Base-by-base conservation (phyloP, 371 early-diverging fungal genomes). In the Rhizopus microsporus region DNA sequence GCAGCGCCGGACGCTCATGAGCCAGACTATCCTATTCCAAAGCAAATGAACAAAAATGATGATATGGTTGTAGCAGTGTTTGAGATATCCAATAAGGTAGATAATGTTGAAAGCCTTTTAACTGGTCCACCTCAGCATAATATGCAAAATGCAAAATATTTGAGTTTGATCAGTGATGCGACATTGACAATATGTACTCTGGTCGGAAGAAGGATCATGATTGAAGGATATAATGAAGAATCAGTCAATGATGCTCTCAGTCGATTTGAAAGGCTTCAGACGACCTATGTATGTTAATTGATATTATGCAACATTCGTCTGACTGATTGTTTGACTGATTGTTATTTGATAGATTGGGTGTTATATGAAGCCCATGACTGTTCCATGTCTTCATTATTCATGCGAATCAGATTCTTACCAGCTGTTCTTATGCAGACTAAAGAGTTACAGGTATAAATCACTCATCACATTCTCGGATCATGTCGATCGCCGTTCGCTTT, bases 331-430 rank as follows among this genome's bases (percentile, higher is more conserved):
- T 46, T 7, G 17, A 46, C 38, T 37, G 38, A 46, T 8, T 46
- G 1, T 7, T 46, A n/a, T 29, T 29, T 1, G 9, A 23, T 63
- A 80, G 72, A 60, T 67, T 37, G 62, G 64, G 29, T 29, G 30
- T 9, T 55, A 61, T 3, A 35, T 31, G 1, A 57, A 58, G 7
- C 46, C 47, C 0, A 49, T 10, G 5, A 16, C 54, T n/a, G 40
- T 68, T 3, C 62, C 72, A 5, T 72, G 78, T 15, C 61, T 81
- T 12, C 75, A 76, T 62, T 74, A 78, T 43, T 75, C 77, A 5
- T 46, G 51, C 3, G 54, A 63, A 37, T 51, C 67, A 7, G 52
- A 40, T 0, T n/a, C 45, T 1, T 81, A 69, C 42, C 62, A 66
- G 0, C 42, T 81, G 0, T 69, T 62, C 38, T 81, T 73, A 47